These are phyloP conservation scores for Penicillium verrucosum DNA, from an alignment of 2,329 filamentous ascomycete species.

Conservation along the genomic window DNA sequence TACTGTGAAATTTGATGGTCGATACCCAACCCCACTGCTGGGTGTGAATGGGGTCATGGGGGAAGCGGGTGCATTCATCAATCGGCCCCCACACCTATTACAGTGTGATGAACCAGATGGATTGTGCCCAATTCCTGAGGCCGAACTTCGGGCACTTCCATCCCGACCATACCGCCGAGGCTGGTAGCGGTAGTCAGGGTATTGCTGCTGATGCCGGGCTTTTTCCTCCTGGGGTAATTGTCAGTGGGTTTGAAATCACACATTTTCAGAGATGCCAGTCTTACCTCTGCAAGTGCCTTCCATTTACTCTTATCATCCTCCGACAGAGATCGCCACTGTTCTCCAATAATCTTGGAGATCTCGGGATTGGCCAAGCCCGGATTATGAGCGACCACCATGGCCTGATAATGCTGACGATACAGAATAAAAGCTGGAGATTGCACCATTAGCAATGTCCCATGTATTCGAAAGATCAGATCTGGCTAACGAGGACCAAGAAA, in stretches of 20 bases:
- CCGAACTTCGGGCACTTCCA: slow-evolving; percentile 38
- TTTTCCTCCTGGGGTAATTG: slow-evolving; percentile 70
- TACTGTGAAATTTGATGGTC: slow-evolving; percentile 30
- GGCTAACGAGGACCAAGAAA: slow-evolving; percentile 5
- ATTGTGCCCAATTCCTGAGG: slow-evolving; percentile 37
- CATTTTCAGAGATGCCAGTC: slow-evolving; percentile 1
- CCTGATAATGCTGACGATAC: slow-evolving; percentile 90
- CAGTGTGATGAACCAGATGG: slow-evolving; percentile 39
- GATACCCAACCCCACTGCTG: slow-evolving; percentile 18
- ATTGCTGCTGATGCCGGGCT: slow-evolving; percentile 78
- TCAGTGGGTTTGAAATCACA: background rate
- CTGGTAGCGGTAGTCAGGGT: slow-evolving; percentile 92
- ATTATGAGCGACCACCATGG: slow-evolving; percentile 72
- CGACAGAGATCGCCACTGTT: slow-evolving; percentile 79
- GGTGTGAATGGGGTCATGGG: slow-evolving; percentile 43
- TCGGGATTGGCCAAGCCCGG: slow-evolving; percentile 93
- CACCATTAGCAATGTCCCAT: background rate
- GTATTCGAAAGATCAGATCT: background rate
- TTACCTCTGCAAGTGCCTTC: slow-evolving; percentile 81
- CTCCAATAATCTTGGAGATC: slow-evolving; percentile 94
- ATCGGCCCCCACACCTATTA: slow-evolving; percentile 46
- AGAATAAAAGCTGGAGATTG: slow-evolving; percentile 78
- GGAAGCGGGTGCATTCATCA: slow-evolving; percentile 46
- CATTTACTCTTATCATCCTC: slow-evolving; percentile 75
- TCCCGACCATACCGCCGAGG: slow-evolving; percentile 67